These are phyloP conservation scores for Eimeria maxima DNA, from an alignment of 169 alveolate species.

Conservation along the genomic window DNA sequence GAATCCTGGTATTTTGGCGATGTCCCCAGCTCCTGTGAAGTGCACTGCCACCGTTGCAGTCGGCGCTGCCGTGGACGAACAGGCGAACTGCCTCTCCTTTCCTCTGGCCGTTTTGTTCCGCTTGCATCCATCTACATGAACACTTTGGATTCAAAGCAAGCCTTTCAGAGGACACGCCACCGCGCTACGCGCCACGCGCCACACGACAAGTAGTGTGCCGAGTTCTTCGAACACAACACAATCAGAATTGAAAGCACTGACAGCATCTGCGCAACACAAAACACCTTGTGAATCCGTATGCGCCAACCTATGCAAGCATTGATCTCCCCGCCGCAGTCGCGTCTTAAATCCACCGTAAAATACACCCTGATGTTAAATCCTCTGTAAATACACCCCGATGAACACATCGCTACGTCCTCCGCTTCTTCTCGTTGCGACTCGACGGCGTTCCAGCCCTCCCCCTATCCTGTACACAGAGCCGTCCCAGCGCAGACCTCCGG, in stretches of 20 bases:
- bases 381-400: not conserved
- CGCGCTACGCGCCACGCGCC: not conserved
- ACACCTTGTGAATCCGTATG: not conserved
- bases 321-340: not conserved
- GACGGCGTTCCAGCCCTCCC: conserved; percentile 65
- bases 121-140: not conserved
- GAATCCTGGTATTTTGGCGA: not conserved
- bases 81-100: not conserved
- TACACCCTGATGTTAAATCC: not conserved
- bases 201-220: not conserved
- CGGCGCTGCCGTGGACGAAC: conserved; percentile 20
- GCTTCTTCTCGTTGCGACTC: conserved; percentile 40
- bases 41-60: not conserved
- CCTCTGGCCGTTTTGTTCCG: conserved; percentile 1
- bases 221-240: not conserved
- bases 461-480: conserved; percentile 51
- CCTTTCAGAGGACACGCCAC: not conserved
- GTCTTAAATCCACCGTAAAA: too few species aligned
- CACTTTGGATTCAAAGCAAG: not conserved
- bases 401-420: conserved; percentile 12
- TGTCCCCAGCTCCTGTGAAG: not conserved
- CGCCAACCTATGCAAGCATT: not conserved
- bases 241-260: not conserved
- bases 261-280: not conserved
- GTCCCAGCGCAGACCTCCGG: not conserved